Base-by-base conservation (phyloP, 108 stramenopile species). In the Skeletonema marinoi region DNA sequence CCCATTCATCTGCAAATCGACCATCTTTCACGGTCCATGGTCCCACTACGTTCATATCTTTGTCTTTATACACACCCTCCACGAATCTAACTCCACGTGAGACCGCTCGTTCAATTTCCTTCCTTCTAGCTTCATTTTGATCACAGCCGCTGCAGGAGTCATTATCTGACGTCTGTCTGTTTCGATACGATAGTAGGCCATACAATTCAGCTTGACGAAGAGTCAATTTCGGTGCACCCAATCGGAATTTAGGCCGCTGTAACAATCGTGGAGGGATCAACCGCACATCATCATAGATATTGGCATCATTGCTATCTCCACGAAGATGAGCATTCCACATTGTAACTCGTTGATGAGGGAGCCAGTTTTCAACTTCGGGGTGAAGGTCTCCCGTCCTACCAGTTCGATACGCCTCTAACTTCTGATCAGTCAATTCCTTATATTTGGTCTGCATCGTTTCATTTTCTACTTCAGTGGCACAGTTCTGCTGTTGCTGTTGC, bases 181-280 rank as follows among this genome's bases (percentile, higher is more conserved):
- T 42, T 13, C 66, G 11, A 68, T 89, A 92, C 19, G 92, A 88
- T 9, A 92, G 16, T 0, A 92, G 69, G 10, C 92, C 89, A 70
- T 92, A 88, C 63, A 92, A 68, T 70, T 92, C 78, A 21, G 91
- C 91, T 56, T 78, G 79, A 12, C 89, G 81, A 5, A 65, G 7
- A 5, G 88, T 87, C 42, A 92, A 50, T 3, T 71, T 64, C 5
- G 89, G 87, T 70, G 88, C 74, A 36, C 84, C 82, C 9, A 81
- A 77, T 39, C 91, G 84, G 86, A 64, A 90, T 19, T 74, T 78
- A 66, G 77, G 78, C 29, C 88, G 76, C 29, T 85, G 81, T 16
- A 77, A 32, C 7, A 65, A 38, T 29, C 68, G 39, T 10, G 78
- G 71, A 35, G 72, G 78, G 39, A 58, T 19, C n/a, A 17, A 10